These are phyloP conservation scores for Coemansia reversa DNA, from an alignment of 192 early-diverging fungal genomes.

Conservation along the genomic window DNA sequence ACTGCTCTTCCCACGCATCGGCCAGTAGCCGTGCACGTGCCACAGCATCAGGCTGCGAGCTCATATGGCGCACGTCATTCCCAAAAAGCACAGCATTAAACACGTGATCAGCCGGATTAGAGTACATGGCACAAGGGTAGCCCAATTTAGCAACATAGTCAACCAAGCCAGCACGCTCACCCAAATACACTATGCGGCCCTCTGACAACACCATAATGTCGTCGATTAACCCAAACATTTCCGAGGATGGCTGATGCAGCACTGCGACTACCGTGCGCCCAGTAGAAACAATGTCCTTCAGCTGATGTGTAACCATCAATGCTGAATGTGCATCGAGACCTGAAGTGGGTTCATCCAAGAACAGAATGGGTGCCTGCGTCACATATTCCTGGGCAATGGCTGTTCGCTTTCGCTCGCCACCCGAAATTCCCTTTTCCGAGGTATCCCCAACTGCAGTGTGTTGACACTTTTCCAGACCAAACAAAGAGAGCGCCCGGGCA, in stretches of 20 bases:
- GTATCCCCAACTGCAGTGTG: slow-evolving; percentile 67
- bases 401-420: slow-evolving; percentile 72
- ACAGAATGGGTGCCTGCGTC: slow-evolving; percentile 64
- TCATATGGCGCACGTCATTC: slow-evolving; percentile 17
- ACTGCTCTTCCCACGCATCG: slow-evolving; percentile 39
- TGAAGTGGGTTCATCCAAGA: slow-evolving; percentile 74
- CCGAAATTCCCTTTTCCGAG: slow-evolving; percentile 66
- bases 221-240: slow-evolving; percentile 66
- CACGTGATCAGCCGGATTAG: slow-evolving; percentile 61
- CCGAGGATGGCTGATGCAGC: slow-evolving; percentile 60
- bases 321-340: slow-evolving; percentile 64
- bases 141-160: slow-evolving; percentile 53
- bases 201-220: slow-evolving; percentile 66
- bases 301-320: slow-evolving; percentile 51
- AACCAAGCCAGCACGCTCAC: slow-evolving; percentile 45
- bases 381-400: slow-evolving; percentile 75
- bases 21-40: slow-evolving; percentile 29
- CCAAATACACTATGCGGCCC: slow-evolving; percentile 71
- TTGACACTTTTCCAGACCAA: slow-evolving; percentile 65
- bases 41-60: neutral
- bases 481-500: slow-evolving; percentile 58
- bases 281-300: slow-evolving; percentile 42
- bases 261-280: slow-evolving; percentile 52
- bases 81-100: slow-evolving; percentile 60
- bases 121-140: slow-evolving; percentile 54